phyloP scores from a whole-genome alignment of 805 yeast genomes.

The Wickerhamomyces ciferrii region DNA sequence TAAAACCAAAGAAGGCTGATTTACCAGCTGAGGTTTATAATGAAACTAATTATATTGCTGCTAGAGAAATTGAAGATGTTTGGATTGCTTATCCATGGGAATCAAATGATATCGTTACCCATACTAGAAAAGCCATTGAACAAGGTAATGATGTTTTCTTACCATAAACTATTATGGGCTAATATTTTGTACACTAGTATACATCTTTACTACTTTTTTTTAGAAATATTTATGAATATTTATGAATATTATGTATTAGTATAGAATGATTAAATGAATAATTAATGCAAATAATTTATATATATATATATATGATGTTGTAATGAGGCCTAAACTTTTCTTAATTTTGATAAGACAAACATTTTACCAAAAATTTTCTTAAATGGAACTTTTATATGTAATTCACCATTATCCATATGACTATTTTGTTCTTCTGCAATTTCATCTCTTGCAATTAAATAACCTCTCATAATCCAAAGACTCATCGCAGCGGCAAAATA shows the following conservation, averaged over 20 bases:
- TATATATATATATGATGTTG: no score
- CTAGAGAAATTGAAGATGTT: constrained; percentile 67
- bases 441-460: constrained; percentile 45
- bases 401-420: constrained; percentile 23
- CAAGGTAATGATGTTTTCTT: constrained; percentile 64
- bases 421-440: constrained; percentile 19
- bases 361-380: not conserved
- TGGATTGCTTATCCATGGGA: constrained; percentile 94
- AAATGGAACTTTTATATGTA: not conserved
- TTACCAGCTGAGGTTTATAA: constrained; percentile 60
- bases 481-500: constrained; percentile 40
- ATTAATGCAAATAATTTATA: not conserved
- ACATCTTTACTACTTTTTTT: not conserved
- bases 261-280: no score
- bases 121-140: constrained; percentile 63
- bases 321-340: not conserved
- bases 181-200: no score
- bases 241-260: not conserved
- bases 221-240: not conserved
- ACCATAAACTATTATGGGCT: not conserved
- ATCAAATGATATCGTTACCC: constrained; percentile 66
- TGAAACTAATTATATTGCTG: constrained; percentile 62
- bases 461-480: constrained; percentile 46
- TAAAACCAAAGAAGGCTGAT: constrained; percentile 66
- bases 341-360: not conserved